A percentile compares a stretch with the other conserved stretches of the same genome.
phyloP scores from a whole-genome alignment of 805 yeast genomes.

The Cyberlindnera japonica region DNA sequence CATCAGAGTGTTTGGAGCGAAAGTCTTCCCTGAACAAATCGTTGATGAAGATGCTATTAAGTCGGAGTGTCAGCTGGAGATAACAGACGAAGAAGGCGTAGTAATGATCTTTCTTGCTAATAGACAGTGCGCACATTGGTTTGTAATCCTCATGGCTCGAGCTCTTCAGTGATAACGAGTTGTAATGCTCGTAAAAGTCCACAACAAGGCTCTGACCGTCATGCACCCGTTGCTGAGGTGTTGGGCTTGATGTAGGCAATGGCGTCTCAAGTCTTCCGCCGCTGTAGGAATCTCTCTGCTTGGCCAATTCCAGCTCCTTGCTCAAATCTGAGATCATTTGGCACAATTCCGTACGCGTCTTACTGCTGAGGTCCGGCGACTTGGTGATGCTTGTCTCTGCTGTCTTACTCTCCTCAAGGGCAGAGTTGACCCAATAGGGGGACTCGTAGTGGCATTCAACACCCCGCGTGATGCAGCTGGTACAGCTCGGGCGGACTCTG shows the following conservation, averaged over 20 bases:
- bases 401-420: neutral
- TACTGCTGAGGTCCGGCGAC: neutral
- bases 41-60: slow-evolving; percentile 5
- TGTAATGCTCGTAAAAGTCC: slow-evolving; percentile 16
- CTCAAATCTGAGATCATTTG: neutral
- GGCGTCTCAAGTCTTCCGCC: too few relatives aligned
- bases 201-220: too few relatives aligned
- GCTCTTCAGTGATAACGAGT: slow-evolving; percentile 15
- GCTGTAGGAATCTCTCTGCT: too few relatives aligned
- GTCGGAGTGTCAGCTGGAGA: slow-evolving; percentile 10
- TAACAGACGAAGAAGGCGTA: slow-evolving; percentile 17
- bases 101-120: slow-evolving; percentile 21
- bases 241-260: neutral
- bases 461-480: slow-evolving; percentile 24
- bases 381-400: slow-evolving; percentile 2
- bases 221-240: neutral
- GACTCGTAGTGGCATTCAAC: slow-evolving; percentile 15
- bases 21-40: slow-evolving; percentile 12
- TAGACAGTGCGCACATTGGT: slow-evolving; percentile 17
- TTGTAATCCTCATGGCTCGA: slow-evolving; percentile 24
- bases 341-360: slow-evolving; percentile 6
- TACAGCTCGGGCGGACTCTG: slow-evolving; percentile 21
- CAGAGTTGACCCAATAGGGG: slow-evolving; percentile 9
- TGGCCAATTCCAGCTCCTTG: slow-evolving; percentile 1
- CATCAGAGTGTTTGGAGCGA: slow-evolving; percentile 16